Conservation (phyloP, 345 rosid species). For the Corchorus capsularis region DNA sequence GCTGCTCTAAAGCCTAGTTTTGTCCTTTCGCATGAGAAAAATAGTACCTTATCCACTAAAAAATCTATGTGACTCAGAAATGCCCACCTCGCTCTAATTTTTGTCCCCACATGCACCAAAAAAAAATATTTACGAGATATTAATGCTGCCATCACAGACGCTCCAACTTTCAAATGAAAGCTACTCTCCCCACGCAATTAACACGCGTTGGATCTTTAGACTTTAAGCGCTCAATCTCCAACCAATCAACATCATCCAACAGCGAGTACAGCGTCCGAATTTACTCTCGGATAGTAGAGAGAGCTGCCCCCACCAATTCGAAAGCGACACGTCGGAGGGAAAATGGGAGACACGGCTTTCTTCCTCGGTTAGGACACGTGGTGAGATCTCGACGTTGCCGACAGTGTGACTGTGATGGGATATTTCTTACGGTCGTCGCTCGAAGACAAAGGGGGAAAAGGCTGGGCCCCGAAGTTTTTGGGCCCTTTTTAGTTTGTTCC, state of each 20-base stretch:
- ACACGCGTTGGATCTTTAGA: neutral
- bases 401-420: neutral
- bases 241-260: neutral
- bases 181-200: neutral
- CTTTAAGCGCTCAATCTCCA: neutral
- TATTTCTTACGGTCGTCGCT: neutral
- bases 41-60: slow-evolving; percentile 9
- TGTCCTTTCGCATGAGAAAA: neutral
- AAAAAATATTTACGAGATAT: neutral
- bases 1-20: neutral
- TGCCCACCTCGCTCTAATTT: neutral
- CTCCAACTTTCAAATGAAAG: neutral
- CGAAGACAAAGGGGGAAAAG: neutral
- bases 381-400: neutral
- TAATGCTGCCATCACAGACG: neutral
- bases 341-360: neutral
- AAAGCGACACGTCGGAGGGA: neutral
- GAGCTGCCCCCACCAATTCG: neutral
- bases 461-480: neutral
- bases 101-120: neutral
- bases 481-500: neutral
- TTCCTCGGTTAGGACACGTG: neutral
- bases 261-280: neutral
- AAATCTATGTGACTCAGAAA: neutral
- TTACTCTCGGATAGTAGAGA: neutral